phyloP scores from a whole-genome alignment of 2,329 filamentous ascomycete genomes.

The Clathrospora elynae region DNA sequence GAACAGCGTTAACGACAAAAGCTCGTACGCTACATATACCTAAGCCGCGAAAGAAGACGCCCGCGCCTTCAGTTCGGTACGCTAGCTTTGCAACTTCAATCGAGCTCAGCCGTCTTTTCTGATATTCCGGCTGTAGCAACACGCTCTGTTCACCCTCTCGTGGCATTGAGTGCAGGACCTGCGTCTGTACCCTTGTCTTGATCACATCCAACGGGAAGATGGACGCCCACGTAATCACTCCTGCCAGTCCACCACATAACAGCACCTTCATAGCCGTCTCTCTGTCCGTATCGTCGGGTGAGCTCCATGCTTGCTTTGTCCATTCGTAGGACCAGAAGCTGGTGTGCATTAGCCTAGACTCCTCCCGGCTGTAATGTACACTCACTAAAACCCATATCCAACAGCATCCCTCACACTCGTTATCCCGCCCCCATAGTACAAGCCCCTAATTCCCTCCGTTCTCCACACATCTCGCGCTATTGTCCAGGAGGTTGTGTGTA shows the following conservation, averaged over 20 bases:
- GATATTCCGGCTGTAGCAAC: constrained; percentile 25
- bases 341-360: neutral
- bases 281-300: constrained; percentile 53
- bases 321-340: constrained; percentile 90
- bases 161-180: constrained; percentile 47
- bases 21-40: constrained; percentile 82
- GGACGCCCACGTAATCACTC: constrained; percentile 85
- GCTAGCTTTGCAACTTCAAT: constrained; percentile 68
- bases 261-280: constrained; percentile 67
- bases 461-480: constrained; percentile 67
- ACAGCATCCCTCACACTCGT: constrained; percentile 84
- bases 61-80: constrained; percentile 72
- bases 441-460: constrained; percentile 65
- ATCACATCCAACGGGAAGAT: constrained; percentile 91
- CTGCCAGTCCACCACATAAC: constrained; percentile 84
- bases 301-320: constrained; percentile 64
- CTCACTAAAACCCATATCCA: constrained; percentile 92
- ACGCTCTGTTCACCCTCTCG: constrained; percentile 23
- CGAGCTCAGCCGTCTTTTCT: constrained; percentile 56
- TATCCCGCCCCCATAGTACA: constrained; percentile 81
- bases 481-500: constrained; percentile 59
- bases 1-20: constrained; percentile 91
- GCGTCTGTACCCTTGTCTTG: constrained; percentile 89
- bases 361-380: no score
- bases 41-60: constrained; percentile 81